Conservation (phyloP, 1,139 yeast species). For the Wickerhamomyces sp. region DNA sequence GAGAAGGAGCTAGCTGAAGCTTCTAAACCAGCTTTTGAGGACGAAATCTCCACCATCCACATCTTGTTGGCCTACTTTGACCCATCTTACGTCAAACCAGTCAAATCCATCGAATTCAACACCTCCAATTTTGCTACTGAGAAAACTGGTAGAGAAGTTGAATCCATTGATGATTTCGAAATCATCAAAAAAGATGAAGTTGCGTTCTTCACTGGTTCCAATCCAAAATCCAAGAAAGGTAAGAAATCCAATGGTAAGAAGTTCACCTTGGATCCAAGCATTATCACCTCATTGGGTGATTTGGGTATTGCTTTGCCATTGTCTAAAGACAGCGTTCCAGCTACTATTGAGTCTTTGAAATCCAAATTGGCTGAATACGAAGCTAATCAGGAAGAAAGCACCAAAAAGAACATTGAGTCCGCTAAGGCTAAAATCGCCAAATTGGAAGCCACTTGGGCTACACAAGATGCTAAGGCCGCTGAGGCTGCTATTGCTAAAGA, state of each 20-base stretch:
- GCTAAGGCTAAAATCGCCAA: constrained; percentile 75
- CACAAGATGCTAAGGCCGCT: constrained; percentile 31
- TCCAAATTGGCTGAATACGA: constrained; percentile 67
- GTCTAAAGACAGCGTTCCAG: constrained; percentile 65
- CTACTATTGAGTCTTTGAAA: constrained; percentile 64
- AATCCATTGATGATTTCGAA: constrained; percentile 59
- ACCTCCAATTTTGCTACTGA: constrained; percentile 28
- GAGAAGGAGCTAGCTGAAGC: constrained; percentile 63
- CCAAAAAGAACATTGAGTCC: constrained; percentile 65
- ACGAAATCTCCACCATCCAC: constrained; percentile 71
- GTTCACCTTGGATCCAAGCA: constrained; percentile 76
- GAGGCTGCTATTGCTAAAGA: constrained; percentile 23
- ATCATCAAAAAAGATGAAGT: constrained; percentile 63
- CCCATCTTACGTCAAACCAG: constrained; percentile 68
- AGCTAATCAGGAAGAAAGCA: constrained; percentile 76
- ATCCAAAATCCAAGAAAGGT: constrained; percentile 43
- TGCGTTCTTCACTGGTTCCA: constrained; percentile 46
- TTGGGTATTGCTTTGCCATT: constrained; percentile 80
- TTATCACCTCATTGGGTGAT: constrained; percentile 73
- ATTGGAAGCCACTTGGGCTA: constrained; percentile 39
- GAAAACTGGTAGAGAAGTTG: constrained; percentile 40
- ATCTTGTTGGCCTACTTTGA: constrained; percentile 68
- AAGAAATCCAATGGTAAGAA: too few species aligned
- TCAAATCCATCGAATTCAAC: constrained; percentile 23
- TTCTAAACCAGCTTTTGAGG: constrained; percentile 80